A percentile compares a stretch with the other conserved stretches of the same genome.
Evolutionary conservation across 179 eudicot species (phyloP).

Genomic region (Beta lomatogona): DNA sequence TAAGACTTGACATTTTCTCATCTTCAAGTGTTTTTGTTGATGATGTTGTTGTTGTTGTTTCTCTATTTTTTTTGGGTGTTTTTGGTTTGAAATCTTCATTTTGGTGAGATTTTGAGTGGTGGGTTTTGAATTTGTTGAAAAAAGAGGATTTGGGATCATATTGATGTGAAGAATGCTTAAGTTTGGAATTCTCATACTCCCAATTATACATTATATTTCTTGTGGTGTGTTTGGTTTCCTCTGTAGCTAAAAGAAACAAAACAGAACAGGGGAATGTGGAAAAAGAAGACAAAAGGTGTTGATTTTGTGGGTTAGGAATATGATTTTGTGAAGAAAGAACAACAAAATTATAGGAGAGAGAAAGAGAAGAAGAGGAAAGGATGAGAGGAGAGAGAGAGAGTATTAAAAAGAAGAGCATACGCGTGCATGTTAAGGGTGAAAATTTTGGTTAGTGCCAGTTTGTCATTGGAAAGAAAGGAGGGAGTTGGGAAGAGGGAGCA

Average conservation of each 20-base stretch:
- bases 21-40: conserved; percentile 8
- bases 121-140: conserved; percentile 57
- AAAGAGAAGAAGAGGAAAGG: conserved; percentile 12
- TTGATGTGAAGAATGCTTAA: conserved; percentile 25
- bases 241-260: conserved; percentile 26
- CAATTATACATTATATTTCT: conserved; percentile 34
- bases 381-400: too few species aligned
- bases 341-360: conserved; percentile 22
- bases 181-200: conserved; percentile 34
- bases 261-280: conserved; percentile 3
- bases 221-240: not conserved
- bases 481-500: not conserved
- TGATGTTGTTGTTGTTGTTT: not conserved
- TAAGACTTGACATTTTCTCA: conserved; percentile 43
- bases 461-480: conserved; percentile 8
- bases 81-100: not conserved
- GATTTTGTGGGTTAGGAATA: conserved; percentile 9
- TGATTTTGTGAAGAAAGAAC: conserved; percentile 2
- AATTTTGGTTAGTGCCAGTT: conserved; percentile 22
- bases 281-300: conserved; percentile 23
- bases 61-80: conserved; percentile 1
- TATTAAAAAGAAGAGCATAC: conserved; percentile 29
- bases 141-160: conserved; percentile 53
- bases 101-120: conserved; percentile 5
- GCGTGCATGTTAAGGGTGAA: conserved; percentile 39